These are phyloP conservation scores for Curvularia sp. DNA, from an alignment of 2,329 filamentous ascomycete genomes.

Conservation along the genomic window DNA sequence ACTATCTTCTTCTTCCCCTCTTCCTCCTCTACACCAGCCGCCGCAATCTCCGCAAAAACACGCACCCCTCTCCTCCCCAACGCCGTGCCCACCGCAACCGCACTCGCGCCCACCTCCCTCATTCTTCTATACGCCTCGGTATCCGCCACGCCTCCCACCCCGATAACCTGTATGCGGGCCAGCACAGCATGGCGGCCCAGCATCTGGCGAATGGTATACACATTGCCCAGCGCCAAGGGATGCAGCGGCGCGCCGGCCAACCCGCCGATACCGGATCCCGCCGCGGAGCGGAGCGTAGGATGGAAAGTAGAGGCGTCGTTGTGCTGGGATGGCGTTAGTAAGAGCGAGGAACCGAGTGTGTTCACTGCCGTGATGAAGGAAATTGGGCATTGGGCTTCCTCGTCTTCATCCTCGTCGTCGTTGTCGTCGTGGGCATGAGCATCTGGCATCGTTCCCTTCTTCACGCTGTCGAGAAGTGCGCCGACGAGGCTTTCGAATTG, in stretches of 20 bases:
- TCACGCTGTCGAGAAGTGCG: constrained; percentile 55
- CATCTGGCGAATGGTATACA: constrained; percentile 68
- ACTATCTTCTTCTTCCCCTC: neutral
- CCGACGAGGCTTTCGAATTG: constrained; percentile 67
- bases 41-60: constrained; percentile 68
- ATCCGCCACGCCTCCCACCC: constrained; percentile 76
- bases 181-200: constrained; percentile 62
- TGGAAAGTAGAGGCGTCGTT: constrained; percentile 21
- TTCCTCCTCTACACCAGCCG: neutral
- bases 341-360: constrained; percentile 72
- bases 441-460: no score
- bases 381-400: constrained; percentile 51
- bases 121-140: constrained; percentile 69
- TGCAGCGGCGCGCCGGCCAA: constrained; percentile 76
- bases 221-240: constrained; percentile 77
- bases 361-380: constrained; percentile 78
- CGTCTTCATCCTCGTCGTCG: no score
- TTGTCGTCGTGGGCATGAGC: no score
- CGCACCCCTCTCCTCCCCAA: constrained; percentile 68
- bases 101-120: constrained; percentile 67
- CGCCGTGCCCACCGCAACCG: constrained; percentile 71
- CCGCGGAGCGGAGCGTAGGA: constrained; percentile 60
- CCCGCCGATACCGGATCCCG: constrained; percentile 68
- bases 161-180: constrained; percentile 68
- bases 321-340: constrained; percentile 54